Evolutionary conservation across 2,329 filamentous ascomycete genomes (phyloP).

Genomic region (Botrytis elliptica): DNA sequence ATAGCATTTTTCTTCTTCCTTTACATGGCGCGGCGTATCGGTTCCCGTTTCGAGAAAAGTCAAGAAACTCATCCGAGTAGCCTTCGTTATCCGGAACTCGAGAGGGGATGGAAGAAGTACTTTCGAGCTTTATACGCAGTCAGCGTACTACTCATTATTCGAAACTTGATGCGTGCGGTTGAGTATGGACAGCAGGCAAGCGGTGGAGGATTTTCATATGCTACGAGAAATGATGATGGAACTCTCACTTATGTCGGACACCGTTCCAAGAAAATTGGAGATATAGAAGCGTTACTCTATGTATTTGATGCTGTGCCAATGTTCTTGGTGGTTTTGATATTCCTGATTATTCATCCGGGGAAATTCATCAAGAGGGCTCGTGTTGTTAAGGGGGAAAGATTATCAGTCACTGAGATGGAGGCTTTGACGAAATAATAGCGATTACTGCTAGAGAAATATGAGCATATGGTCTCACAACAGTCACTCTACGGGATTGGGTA

Average conservation of each 20-base stretch:
- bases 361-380: neutral
- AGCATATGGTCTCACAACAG: neutral
- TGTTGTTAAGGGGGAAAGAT: neutral
- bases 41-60: neutral
- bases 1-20: neutral
- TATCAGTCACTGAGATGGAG: neutral
- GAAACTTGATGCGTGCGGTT: neutral
- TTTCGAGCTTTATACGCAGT: neutral
- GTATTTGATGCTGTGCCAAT: neutral
- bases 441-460: neutral
- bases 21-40: neutral
- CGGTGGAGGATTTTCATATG: neutral
- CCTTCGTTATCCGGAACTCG: neutral
- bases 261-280: neutral
- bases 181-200: neutral
- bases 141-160: neutral
- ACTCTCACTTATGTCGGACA: neutral
- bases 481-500: neutral
- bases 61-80: neutral
- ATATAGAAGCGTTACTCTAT: neutral
- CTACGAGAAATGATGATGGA: neutral
- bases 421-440: neutral
- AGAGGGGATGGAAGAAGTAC: neutral
- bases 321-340: neutral
- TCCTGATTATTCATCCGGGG: constrained; percentile 4